Evolutionary conservation across 768 basidiomycete genomes (phyloP).

Genomic region (Pulveroboletus sp.): DNA sequence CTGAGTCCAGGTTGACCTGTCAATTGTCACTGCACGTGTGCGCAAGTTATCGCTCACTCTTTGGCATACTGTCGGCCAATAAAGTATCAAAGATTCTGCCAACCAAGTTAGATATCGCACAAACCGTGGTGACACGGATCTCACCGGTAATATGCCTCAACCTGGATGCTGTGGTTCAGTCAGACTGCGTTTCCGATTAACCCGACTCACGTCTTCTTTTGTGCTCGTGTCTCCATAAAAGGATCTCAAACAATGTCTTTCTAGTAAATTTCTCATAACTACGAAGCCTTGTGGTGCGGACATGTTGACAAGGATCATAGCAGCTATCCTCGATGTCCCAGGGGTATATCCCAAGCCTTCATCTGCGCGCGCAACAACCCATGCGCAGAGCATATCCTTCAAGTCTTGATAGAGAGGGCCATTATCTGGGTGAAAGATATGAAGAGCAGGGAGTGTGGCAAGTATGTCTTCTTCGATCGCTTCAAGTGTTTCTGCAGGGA

Average conservation of each 20-base stretch:
- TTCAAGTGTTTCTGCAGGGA: conserved; percentile 57
- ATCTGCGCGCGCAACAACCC: conserved; percentile 82
- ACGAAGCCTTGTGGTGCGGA: conserved; percentile 69
- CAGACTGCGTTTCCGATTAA: conserved; percentile 14
- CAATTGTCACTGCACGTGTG: neutral
- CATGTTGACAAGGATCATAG: conserved; percentile 85
- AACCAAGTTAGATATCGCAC: conserved; percentile 10
- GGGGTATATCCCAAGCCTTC: conserved; percentile 72
- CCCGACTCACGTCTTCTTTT: conserved; percentile 70
- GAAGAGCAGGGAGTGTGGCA: conserved; percentile 68
- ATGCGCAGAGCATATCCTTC: conserved; percentile 80
- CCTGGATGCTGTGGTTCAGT: conserved; percentile 41
- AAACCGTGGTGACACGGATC: neutral
- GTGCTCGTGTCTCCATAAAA: conserved; percentile 72
- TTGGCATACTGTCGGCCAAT: conserved; percentile 90
- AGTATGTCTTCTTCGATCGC: conserved; percentile 72
- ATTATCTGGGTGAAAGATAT: conserved; percentile 70
- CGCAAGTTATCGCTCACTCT: conserved; percentile 48
- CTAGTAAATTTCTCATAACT: conserved; percentile 79
- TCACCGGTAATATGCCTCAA: conserved; percentile 89
- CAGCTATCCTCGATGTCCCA: conserved; percentile 72
- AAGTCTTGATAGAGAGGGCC: conserved; percentile 82
- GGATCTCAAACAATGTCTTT: conserved; percentile 78
- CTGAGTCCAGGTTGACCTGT: conserved; percentile 33
- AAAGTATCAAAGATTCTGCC: conserved; percentile 86